Percentiles rank a stretch among this genome's conserved stretches.
phyloP scores from a whole-genome alignment of 306 rosid species.

The Oxytropis ochrocephala region DNA sequence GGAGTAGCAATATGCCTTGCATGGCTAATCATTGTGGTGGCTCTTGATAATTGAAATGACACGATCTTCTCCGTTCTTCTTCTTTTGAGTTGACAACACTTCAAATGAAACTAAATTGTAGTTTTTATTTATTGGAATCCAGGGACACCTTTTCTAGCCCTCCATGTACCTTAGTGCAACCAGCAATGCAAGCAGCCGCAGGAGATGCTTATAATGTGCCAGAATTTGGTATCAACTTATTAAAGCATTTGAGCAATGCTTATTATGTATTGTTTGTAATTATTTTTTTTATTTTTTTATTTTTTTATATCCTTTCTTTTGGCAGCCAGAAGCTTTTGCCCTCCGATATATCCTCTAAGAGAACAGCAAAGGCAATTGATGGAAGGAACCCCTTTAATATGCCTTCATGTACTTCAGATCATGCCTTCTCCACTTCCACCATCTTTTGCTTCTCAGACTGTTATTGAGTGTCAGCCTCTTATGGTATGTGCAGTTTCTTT shows the following conservation, averaged over 20 bases:
- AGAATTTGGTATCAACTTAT: conserved; percentile 58
- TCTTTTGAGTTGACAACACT: neutral
- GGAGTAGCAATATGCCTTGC: neutral
- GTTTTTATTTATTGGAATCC: conserved; percentile 29
- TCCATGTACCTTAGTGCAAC: conserved; percentile 90
- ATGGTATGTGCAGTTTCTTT: conserved; percentile 50
- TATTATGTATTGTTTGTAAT: conserved; percentile 3
- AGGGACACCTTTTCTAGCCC: conserved; percentile 84
- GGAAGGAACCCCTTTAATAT: conserved; percentile 61
- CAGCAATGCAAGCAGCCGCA: conserved; percentile 56
- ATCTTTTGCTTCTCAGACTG: conserved; percentile 81
- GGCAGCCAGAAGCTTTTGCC: conserved; percentile 75
- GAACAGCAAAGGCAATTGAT: conserved; percentile 64
- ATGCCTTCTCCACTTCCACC: conserved; percentile 92
- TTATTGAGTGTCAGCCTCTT: conserved; percentile 79
- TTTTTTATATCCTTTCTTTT: conserved; percentile 28
- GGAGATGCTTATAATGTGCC: conserved; percentile 52
- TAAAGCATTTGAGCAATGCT: neutral
- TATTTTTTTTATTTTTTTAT: conserved; percentile 14
- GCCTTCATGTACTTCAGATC: conserved; percentile 72
- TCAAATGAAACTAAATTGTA: conserved; percentile 14
- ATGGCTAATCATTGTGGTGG: neutral
- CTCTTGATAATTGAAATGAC: neutral
- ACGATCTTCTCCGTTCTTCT: neutral
- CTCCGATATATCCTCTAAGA: conserved; percentile 86